Base-by-base conservation (phyloP, 805 yeast species). In the Phaffomyces antillensis region DNA sequence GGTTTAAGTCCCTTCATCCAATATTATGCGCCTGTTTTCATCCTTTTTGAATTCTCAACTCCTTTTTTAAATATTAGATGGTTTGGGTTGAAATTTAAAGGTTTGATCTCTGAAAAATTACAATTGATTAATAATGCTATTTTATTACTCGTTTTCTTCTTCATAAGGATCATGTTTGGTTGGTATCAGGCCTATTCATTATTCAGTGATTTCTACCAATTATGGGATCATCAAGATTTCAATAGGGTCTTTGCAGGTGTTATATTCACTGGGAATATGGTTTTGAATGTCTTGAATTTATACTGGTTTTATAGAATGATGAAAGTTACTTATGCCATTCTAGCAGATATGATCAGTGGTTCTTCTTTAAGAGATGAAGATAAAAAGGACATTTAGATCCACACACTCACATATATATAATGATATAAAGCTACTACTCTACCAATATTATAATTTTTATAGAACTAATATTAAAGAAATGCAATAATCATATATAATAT, bases 31-130 rank as follows among this genome's bases (percentile, higher is more conserved):
- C 88, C 93, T 3, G 73, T 78, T 3, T 88, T 88, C 60, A 72
- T 88, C 55, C 56, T 83, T 46, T 88, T 83, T 64, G 96, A 88
- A 65, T 69, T 82, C 41, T 82, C 91, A 36, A 85, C 96, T 3
- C 96, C 96, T 5, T 88, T 88, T 63, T 85, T 88, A 47, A 89
- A 88, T 63, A 58, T 84, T 52, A 81, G 89, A 65, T 88, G 95
- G 95, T 85, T 82, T 62, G 82, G 86, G 17, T 67, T 83, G 17
- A 78, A 81, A 50, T 70, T 86, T 25, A 91, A 95, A 3, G 73
- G 72, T 0, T 60, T 75, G n/a, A 66, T 86, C 53, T 73, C 79
- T 39, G 72, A 70, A 9, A 65, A 47, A n/a, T 49, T 75, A 31
- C 71, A 77, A 41, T 44, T 76, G 36, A 54, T 81, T 52, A 88